phyloP scores from a whole-genome alignment of 768 basidiomycete species.

The Tricholoma sp. region DNA sequence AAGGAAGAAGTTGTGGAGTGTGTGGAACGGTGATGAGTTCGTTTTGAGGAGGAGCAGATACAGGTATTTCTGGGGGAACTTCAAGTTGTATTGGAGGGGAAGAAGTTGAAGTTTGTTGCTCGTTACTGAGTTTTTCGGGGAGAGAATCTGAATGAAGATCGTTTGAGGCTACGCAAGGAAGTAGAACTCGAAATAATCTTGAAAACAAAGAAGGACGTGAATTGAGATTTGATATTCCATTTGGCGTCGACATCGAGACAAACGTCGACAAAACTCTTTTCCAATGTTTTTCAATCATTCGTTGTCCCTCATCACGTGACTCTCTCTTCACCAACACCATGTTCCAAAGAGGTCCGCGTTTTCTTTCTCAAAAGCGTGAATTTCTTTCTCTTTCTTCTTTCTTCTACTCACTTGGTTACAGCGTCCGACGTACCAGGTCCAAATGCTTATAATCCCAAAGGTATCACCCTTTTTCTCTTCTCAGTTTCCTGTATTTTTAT shows the following conservation, averaged over 20 bases:
- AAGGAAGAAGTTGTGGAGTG: conserved; percentile 40
- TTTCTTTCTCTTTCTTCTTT: background rate
- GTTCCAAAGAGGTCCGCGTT: conserved; percentile 47
- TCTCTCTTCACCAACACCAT: no score
- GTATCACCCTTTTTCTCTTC: conserved; percentile 15
- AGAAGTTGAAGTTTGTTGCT: background rate
- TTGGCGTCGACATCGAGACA: no score
- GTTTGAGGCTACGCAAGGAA: no score
- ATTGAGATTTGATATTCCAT: no score
- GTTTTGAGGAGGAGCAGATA: conserved; percentile 14
- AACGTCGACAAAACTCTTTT: background rate
- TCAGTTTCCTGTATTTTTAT: background rate
- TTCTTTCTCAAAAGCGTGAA: conserved; percentile 36
- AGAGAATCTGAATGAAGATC: no score
- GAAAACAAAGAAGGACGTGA: no score
- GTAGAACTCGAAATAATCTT: no score
- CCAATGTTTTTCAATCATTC: conserved; percentile 9
- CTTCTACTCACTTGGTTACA: conserved; percentile 12
- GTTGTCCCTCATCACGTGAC: background rate
- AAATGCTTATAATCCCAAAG: conserved; percentile 40
- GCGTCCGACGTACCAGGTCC: conserved; percentile 51
- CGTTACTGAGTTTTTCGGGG: no score
- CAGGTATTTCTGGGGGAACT: background rate
- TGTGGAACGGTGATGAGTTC: conserved; percentile 32
- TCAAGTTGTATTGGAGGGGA: conserved; percentile 1